Conservation (phyloP, 768 basidiomycete genomes). For the Galerina sulciceps region DNA sequence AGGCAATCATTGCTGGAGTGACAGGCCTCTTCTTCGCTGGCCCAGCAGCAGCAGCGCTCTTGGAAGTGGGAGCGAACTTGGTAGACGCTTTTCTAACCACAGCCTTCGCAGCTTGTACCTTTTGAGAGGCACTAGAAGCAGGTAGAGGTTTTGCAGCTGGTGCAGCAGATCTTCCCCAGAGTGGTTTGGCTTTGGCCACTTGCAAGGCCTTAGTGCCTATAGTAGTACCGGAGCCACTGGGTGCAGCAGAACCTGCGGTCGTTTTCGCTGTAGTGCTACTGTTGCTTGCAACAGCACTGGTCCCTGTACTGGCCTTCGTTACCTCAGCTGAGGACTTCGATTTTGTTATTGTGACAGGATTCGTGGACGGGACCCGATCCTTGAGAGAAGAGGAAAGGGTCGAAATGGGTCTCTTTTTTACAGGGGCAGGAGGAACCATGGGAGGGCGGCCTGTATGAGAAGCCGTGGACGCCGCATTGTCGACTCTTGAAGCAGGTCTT, state of each 20-base stretch:
- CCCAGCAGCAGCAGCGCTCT: neutral
- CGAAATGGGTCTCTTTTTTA: constrained; percentile 19
- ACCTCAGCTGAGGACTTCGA: neutral
- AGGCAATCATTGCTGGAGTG: constrained; percentile 37
- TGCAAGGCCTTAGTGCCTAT: constrained; percentile 11
- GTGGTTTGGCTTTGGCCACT: constrained; percentile 23
- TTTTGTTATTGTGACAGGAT: constrained; percentile 5
- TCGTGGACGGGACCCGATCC: constrained; percentile 7
- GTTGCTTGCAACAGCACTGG: neutral
- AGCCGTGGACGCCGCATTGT: constrained; percentile 13
- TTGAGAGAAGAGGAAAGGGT: constrained; percentile 11
- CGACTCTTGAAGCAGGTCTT: constrained; percentile 16
- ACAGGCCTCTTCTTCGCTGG: constrained; percentile 18
- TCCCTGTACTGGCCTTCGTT: neutral
- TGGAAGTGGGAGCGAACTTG: neutral
- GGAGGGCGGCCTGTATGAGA: constrained; percentile 10
- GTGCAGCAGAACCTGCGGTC: constrained; percentile 1
- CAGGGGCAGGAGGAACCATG: constrained; percentile 16
- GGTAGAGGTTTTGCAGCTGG: constrained; percentile 14
- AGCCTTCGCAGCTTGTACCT: constrained; percentile 12
- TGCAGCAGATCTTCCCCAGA: constrained; percentile 24
- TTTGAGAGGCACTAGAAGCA: constrained; percentile 12
- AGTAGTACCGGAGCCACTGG: neutral
- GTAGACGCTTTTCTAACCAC: constrained; percentile 24
- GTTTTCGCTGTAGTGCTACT: neutral